Evolutionary conservation across 2,329 filamentous ascomycete genomes (phyloP), one percentile per base, ranked within the genome.

Genomic region (Ophiostoma sp.): DNA sequence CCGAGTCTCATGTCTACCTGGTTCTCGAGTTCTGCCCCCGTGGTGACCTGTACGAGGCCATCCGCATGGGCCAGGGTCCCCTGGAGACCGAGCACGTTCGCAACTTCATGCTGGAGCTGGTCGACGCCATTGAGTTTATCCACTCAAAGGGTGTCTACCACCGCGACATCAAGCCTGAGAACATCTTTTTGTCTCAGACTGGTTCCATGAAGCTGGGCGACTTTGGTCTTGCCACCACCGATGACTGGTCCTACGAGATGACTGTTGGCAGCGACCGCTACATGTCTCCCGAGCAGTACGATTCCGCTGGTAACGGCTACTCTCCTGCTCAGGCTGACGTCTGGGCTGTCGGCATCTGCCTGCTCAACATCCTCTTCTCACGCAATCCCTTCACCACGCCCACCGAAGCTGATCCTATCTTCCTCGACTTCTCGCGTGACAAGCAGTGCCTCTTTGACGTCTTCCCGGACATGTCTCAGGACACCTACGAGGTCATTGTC

Each of bases 161-260:
- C 78, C 92, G 95, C 72, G 95, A 99, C 80, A 97, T 99, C 87
- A 99, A 99, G 83, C 95, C 95, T 0, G 95, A 99, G 85, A 99
- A 99, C 84, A 97, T 99, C 80, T 98, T 99, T 79, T 85, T 99
- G 73, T 91, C 89, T 71, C 87, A 94, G 72, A 87, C 90, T 75
- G 94, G 94, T 69, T 86, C 90, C 54, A 91, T 98, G 91, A 99
- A 99, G 83, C 88, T 99, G 48, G 95, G 95, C 76, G 95, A 99
- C 80, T 97, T 98, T 78, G 95, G 95, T 69, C 85, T 99, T 73
- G 94, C 94, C 68, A 97, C 94, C 13, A 91, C 89, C 7, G 93
- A 96, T 72, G 85, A 89, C 75, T 97, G 93, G 93, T 96, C 92
- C 33, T 91, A 91, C 76, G 95, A 99, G 83, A 90, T 90, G 73